Evolutionary conservation across 2,329 filamentous ascomycete genomes (phyloP).

Genomic region (Penicillium sp.): DNA sequence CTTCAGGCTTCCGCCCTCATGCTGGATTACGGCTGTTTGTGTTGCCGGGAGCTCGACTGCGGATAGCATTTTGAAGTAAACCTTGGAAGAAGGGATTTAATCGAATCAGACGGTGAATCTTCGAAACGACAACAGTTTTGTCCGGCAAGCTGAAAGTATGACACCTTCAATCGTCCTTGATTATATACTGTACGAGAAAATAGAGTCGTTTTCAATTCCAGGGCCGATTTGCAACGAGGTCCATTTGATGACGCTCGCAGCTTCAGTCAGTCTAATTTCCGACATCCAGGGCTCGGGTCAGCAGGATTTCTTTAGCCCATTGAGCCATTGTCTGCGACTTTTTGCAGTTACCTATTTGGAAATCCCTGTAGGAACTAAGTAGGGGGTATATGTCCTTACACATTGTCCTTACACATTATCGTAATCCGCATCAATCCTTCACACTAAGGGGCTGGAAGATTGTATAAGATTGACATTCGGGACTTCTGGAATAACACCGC

Average conservation of each 20-base stretch:
- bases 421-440: too few relatives aligned
- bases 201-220: neutral
- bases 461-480: too few relatives aligned
- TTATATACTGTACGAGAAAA: neutral
- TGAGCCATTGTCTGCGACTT: too few relatives aligned
- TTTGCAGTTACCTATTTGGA: too few relatives aligned
- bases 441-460: too few relatives aligned
- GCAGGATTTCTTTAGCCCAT: too few relatives aligned
- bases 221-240: neutral
- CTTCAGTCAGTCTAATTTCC: neutral
- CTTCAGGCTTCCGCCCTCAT: slow-evolving; percentile 20
- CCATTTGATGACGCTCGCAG: neutral
- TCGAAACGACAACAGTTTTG: neutral
- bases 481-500: too few relatives aligned
- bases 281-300: too few relatives aligned
- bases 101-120: neutral
- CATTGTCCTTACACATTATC: too few relatives aligned
- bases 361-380: too few relatives aligned
- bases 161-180: neutral
- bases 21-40: slow-evolving; percentile 25
- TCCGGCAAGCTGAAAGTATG: too few relatives aligned
- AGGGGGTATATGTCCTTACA: too few relatives aligned
- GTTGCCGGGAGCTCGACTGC: slow-evolving; percentile 3
- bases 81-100: neutral
- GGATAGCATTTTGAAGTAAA: neutral